phyloP scores from a whole-genome alignment of 352 stramenopile genomes.

The Phytophthora tubulina region DNA sequence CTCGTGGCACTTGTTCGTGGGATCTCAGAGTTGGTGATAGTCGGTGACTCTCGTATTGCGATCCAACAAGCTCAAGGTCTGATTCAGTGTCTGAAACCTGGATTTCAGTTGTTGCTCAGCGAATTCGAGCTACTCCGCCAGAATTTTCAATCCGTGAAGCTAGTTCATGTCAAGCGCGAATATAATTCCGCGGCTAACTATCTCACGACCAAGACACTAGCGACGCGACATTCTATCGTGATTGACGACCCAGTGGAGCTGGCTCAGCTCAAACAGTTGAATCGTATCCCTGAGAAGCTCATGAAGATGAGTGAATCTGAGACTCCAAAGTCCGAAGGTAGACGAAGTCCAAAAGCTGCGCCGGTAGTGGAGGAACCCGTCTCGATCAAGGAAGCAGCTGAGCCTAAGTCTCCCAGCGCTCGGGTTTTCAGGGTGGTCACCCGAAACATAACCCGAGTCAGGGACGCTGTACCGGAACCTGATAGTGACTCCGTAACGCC shows the following conservation, averaged over 20 bases:
- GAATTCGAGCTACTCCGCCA: neutral
- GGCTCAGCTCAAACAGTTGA: neutral
- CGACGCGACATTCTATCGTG: neutral
- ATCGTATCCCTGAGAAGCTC: neutral
- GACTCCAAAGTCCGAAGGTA: neutral
- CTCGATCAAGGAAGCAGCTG: neutral
- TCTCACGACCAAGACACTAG: neutral
- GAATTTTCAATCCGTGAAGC: neutral
- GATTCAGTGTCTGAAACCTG: constrained; percentile 9
- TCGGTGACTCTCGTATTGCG: constrained; percentile 6
- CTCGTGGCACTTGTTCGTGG: neutral
- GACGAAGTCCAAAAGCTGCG: neutral
- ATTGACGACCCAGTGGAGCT: constrained; percentile 4
- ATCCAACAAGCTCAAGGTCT: constrained; percentile 19
- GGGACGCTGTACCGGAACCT: too few relatives aligned
- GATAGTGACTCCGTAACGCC: too few relatives aligned
- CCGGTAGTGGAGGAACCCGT: neutral
- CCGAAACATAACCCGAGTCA: too few relatives aligned
- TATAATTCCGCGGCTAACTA: constrained; percentile 4
- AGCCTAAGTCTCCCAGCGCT: too few relatives aligned
- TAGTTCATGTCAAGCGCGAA: constrained; percentile 10
- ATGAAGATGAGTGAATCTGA: neutral
- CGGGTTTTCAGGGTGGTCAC: too few relatives aligned
- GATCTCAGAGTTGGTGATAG: neutral
- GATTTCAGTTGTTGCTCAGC: neutral